phyloP scores from a whole-genome alignment of 768 basidiomycete genomes.

The Mycena vitilis region DNA sequence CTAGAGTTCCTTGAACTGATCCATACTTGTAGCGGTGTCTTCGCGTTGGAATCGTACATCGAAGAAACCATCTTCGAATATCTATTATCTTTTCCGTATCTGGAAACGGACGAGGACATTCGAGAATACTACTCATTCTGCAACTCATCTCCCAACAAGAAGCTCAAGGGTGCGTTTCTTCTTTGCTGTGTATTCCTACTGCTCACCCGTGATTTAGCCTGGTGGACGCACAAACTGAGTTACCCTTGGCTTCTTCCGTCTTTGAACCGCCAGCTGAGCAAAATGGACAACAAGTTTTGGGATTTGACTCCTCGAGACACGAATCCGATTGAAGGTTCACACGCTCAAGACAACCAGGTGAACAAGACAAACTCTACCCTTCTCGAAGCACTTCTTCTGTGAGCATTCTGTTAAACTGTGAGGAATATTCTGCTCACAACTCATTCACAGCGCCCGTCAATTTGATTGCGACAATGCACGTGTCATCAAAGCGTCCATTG shows the following conservation, averaged over 20 bases:
- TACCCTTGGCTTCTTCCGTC: constrained; percentile 21
- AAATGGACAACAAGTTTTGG: constrained; percentile 7
- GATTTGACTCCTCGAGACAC: constrained; percentile 15
- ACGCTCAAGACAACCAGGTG: constrained; percentile 17
- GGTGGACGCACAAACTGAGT: constrained; percentile 17
- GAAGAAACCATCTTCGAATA: neutral
- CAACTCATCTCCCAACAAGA: neutral
- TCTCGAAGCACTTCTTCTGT: neutral
- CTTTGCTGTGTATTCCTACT: too few species aligned
- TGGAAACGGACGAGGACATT: neutral
- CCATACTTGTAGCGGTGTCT: constrained; percentile 2
- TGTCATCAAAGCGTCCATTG: neutral
- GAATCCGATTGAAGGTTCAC: constrained; percentile 13
- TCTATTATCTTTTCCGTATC: neutral
- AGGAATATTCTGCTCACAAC: too few species aligned
- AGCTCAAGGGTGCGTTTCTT: neutral
- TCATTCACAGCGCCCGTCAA: neutral
- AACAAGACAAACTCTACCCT: neutral
- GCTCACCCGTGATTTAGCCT: neutral
- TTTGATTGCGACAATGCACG: neutral
- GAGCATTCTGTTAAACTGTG: too few species aligned
- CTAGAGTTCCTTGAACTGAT: neutral
- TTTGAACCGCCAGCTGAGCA: constrained; percentile 1
- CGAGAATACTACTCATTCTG: constrained; percentile 1
- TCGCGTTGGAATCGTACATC: neutral